A percentile compares a stretch with the other conserved stretches of the same genome.
Conservation (phyloP, 1,284 basidiomycete species). For the Malassezia sympodialis region DNA sequence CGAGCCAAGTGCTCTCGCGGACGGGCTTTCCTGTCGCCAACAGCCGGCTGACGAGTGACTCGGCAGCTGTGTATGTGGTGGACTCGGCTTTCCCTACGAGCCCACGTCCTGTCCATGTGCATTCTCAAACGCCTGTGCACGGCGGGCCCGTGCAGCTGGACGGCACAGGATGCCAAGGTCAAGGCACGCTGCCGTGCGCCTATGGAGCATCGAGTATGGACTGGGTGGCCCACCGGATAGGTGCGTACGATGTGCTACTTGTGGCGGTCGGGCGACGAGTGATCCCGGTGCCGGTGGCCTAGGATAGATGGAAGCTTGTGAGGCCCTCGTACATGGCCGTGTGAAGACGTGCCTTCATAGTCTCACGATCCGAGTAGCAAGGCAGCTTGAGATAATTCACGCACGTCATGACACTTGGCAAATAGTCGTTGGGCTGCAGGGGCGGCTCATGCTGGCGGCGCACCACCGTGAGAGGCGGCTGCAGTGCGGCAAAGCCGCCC, state of each 20-base stretch:
- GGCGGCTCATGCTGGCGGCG: conserved; percentile 82
- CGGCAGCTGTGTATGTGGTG: conserved; percentile 9
- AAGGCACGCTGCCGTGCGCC: neutral
- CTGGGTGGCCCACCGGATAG: conserved; percentile 11
- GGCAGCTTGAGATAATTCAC: conserved; percentile 58
- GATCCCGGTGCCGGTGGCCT: conserved; percentile 14
- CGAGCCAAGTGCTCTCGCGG: neutral
- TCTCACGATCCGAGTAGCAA: conserved; percentile 33
- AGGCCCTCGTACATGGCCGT: conserved; percentile 44
- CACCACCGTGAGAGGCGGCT: conserved; percentile 88
- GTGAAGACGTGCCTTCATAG: conserved; percentile 33
- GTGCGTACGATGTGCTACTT: conserved; percentile 11
- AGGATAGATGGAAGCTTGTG: conserved; percentile 44
- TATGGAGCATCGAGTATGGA: conserved; percentile 1
- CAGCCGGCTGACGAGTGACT: neutral
- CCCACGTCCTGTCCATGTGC: conserved; percentile 5
- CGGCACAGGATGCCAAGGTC: neutral
- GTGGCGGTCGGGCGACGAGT: conserved; percentile 7
- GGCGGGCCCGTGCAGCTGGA: conserved; percentile 4
- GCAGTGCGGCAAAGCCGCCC: conserved; percentile 89
- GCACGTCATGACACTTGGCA: conserved; percentile 97
- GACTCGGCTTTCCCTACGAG: conserved; percentile 13
- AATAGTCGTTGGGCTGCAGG: conserved; percentile 73
- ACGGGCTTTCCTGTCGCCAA: neutral
- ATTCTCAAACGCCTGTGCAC: neutral